Conservation (phyloP, 495 filamentous ascomycete species). For the Achaetomiella virescens region DNA sequence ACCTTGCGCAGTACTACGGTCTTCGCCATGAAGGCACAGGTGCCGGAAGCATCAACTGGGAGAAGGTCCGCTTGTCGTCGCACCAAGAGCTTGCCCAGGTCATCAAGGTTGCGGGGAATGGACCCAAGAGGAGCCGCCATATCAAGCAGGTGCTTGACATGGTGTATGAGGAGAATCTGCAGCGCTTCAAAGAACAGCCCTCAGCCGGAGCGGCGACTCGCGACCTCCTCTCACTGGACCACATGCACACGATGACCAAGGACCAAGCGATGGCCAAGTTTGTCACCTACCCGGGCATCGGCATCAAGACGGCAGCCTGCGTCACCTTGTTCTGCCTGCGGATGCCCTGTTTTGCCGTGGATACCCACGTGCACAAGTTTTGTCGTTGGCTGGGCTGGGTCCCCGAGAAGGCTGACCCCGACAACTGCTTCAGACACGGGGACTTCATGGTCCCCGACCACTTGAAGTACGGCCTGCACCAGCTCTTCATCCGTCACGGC, state of each 20-base stretch:
- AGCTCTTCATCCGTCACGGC: conserved; percentile 82
- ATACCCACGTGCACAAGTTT: conserved; percentile 78
- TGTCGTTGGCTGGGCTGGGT: conserved; percentile 85
- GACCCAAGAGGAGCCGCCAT: conserved; percentile 59
- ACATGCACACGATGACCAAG: conserved; percentile 60
- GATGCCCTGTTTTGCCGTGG: conserved; percentile 74
- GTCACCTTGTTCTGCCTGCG: conserved; percentile 74
- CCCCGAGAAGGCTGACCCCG: conserved; percentile 53
- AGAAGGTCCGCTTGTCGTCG: conserved; percentile 62
- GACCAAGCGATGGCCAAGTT: conserved; percentile 69
- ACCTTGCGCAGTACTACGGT: conserved; percentile 65
- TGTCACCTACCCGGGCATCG: conserved; percentile 74
- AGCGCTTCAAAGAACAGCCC: conserved; percentile 11
- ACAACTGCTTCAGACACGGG: conserved; percentile 71
- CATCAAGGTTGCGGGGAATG: conserved; percentile 68
- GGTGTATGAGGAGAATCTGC: conserved; percentile 63
- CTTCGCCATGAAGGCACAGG: conserved; percentile 32
- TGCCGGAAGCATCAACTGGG: conserved; percentile 79
- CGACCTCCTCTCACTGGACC: conserved; percentile 59
- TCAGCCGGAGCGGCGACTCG: conserved; percentile 1
- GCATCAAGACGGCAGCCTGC: conserved; percentile 87
- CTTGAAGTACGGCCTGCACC: conserved; percentile 83
- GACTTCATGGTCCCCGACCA: conserved; percentile 77
- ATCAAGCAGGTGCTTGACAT: conserved; percentile 79
- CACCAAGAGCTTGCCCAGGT: conserved; percentile 60